Conservation (phyloP, 2,329 filamentous ascomycete species). For the Nemania sp. region DNA sequence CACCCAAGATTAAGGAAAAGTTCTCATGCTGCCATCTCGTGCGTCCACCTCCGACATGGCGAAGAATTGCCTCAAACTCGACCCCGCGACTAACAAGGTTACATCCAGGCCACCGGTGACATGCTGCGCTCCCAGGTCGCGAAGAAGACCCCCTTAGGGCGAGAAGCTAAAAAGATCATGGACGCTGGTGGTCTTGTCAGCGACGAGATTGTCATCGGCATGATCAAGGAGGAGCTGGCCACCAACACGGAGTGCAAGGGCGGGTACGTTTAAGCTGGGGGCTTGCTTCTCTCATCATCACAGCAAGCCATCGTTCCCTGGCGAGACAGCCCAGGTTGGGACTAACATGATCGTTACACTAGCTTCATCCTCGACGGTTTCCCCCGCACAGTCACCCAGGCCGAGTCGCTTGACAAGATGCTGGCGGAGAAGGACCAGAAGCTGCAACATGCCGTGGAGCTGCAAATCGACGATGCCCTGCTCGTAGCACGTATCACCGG, state of each 20-base stretch:
- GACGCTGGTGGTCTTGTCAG: constrained; percentile 96
- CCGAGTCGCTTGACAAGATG: constrained; percentile 93
- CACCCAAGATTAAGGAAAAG: constrained; percentile 96
- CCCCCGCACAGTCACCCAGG: constrained; percentile 94
- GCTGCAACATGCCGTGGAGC: constrained; percentile 93
- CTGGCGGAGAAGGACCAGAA: constrained; percentile 76
- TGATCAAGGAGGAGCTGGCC: constrained; percentile 98
- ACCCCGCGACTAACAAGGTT: constrained; percentile 4
- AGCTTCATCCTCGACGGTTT: constrained; percentile 99
- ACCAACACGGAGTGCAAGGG: constrained; percentile 95
- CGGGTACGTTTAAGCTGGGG: constrained; percentile 67
- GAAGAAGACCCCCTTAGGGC: constrained; percentile 92
- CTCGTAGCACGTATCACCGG: constrained; percentile 96
- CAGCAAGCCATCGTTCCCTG: not conserved
- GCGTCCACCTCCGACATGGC: constrained; percentile 44
- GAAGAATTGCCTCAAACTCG: constrained; percentile 27
- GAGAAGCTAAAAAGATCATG: constrained; percentile 99
- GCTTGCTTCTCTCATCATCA: constrained; percentile 6
- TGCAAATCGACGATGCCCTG: constrained; percentile 93
- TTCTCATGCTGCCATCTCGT: constrained; percentile 97
- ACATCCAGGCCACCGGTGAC: constrained; percentile 84
- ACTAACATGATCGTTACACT: constrained; percentile 32
- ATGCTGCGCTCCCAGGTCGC: constrained; percentile 99
- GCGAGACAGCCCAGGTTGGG: constrained; percentile 23
- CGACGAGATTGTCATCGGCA: constrained; percentile 98